Conservation (phyloP, 208 protist genomes). For the Zelonia costaricensis region DNA sequence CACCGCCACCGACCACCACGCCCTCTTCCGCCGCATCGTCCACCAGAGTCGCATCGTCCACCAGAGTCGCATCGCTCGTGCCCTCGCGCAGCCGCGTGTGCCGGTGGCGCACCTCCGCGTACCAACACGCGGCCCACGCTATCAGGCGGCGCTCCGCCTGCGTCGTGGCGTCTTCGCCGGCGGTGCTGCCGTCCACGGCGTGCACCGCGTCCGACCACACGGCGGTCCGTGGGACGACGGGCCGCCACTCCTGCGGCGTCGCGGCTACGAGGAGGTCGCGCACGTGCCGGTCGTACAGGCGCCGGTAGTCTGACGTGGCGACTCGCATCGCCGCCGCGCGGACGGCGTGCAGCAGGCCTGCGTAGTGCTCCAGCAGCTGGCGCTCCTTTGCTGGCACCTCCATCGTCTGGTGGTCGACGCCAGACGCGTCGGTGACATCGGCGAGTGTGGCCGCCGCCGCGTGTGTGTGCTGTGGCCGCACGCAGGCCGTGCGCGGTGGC, state of each 20-base stretch:
- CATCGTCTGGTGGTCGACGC: too few species aligned
- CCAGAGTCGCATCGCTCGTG: neutral
- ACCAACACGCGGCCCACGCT: constrained; percentile 8
- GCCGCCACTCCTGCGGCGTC: neutral
- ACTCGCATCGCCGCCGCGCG: constrained; percentile 4
- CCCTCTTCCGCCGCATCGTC: neutral
- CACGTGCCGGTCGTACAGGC: neutral
- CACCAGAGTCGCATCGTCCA: neutral
- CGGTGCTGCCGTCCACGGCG: neutral
- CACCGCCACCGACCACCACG: neutral
- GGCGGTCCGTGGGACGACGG: constrained; percentile 1
- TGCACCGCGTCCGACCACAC: constrained; percentile 3
- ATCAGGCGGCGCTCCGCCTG: constrained; percentile 14
- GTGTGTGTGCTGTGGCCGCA: too few species aligned
- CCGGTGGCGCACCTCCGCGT: neutral
- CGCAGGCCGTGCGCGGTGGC: neutral
- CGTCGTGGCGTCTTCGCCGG: constrained; percentile 1
- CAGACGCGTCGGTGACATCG: too few species aligned
- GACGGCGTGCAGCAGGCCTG: constrained; percentile 15
- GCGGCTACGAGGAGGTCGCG: neutral
- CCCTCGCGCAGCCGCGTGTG: neutral
- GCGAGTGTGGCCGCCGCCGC: too few species aligned
- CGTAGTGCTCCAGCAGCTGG: constrained; percentile 18
- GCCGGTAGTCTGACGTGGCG: constrained; percentile 10
- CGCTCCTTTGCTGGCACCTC: constrained; percentile 11